phyloP scores from a whole-genome alignment of 1,284 basidiomycete genomes.

The Taiwanofungus camphoratus region DNA sequence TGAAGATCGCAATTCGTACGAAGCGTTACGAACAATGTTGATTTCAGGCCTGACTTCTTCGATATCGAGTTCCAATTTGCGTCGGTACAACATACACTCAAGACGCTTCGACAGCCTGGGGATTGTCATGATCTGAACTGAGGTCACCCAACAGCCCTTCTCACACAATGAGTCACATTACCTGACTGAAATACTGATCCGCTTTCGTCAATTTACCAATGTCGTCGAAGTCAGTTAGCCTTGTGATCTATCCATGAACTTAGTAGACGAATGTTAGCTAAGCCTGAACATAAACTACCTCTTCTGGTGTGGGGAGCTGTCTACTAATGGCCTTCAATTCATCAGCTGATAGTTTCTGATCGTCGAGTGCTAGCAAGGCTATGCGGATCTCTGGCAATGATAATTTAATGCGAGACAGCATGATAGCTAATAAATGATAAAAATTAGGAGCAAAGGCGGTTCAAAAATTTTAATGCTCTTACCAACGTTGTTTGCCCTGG shows the following conservation, averaged over 20 bases:
- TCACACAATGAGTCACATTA: constrained; percentile 21
- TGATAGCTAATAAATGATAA: constrained; percentile 50
- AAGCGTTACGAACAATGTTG: constrained; percentile 69
- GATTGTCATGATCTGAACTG: constrained; percentile 66
- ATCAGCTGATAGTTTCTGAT: constrained; percentile 60
- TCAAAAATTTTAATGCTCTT: constrained; percentile 18
- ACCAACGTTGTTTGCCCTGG: constrained; percentile 83
- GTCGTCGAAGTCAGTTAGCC: constrained; percentile 65
- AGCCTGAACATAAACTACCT: constrained; percentile 39
- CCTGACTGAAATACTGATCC: constrained; percentile 81
- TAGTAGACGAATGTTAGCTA: too few species aligned
- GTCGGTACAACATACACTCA: constrained; percentile 79
- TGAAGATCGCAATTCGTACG: constrained; percentile 68
- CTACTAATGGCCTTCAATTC: constrained; percentile 68
- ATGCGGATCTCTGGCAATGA: constrained; percentile 56
- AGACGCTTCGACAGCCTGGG: constrained; percentile 71
- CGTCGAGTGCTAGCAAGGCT: constrained; percentile 68
- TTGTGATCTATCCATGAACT: constrained; percentile 39
- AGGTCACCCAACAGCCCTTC: not conserved
- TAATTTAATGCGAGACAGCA: constrained; percentile 73
- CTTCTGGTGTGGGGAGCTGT: constrained; percentile 72
- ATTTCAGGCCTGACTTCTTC: constrained; percentile 84
- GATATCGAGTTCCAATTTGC: constrained; percentile 76
- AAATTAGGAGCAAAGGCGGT: constrained; percentile 10
- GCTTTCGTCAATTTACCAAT: constrained; percentile 71